These are phyloP conservation scores for Stagonosporopsis cucurbitacearum DNA, from an alignment of 2,329 filamentous ascomycete species.

Conservation along the genomic window DNA sequence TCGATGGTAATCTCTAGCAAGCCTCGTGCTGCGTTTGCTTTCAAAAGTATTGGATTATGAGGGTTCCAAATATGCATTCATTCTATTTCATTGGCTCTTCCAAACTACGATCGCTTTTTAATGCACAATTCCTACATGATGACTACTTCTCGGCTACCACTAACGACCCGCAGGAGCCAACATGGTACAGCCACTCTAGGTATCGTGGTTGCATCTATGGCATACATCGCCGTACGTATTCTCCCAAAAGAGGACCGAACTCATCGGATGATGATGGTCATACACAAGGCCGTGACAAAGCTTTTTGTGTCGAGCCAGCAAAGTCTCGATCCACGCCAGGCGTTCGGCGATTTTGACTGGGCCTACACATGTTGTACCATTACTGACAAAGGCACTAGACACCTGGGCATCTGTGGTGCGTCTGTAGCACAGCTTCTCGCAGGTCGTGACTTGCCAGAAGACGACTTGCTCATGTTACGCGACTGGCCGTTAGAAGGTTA, in stretches of 20 bases:
- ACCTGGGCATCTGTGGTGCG: slow-evolving; percentile 14
- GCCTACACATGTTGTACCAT: slow-evolving; percentile 10
- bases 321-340: slow-evolving; percentile 8
- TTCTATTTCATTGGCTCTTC: neutral
- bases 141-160: neutral
- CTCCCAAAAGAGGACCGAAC: neutral
- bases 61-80: neutral
- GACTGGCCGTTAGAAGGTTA: slow-evolving; percentile 20
- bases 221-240: neutral
- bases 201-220: neutral
- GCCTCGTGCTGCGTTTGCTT: neutral
- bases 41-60: neutral
- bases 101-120: neutral
- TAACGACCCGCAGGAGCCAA: neutral
- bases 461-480: slow-evolving; percentile 17
- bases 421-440: slow-evolving; percentile 8
- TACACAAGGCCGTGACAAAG: neutral
- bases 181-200: neutral
- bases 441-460: slow-evolving; percentile 9
- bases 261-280: neutral
- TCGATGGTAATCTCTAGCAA: neutral
- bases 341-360: slow-evolving; percentile 2
- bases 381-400: slow-evolving; percentile 13
- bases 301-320: neutral
- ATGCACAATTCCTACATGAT: neutral